A percentile compares a stretch with the other conserved stretches of the same genome.
These are phyloP conservation scores for Xylariaceae sp. DNA, from an alignment of 2,329 filamentous ascomycete genomes.

Conservation along the genomic window DNA sequence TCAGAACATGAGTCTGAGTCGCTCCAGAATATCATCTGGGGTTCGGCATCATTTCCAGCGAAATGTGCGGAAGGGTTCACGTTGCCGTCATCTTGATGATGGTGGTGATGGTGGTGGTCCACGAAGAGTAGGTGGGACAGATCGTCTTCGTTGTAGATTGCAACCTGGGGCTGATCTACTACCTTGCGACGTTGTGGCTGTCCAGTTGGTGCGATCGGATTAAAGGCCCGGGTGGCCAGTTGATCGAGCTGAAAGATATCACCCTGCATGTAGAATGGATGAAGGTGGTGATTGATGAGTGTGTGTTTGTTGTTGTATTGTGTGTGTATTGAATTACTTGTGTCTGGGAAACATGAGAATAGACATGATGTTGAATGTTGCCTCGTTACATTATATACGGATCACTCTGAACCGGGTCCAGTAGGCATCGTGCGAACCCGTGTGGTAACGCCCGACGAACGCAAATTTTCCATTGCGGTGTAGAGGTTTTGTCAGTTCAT, in stretches of 20 bases:
- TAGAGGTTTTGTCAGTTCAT: too few species aligned
- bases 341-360: too few species aligned
- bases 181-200: neutral
- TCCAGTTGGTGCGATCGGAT: slow-evolving; percentile 7
- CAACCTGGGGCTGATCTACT: slow-evolving; percentile 11
- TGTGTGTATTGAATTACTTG: too few species aligned
- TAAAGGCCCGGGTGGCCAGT: slow-evolving; percentile 13
- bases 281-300: too few species aligned
- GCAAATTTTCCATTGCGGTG: too few species aligned
- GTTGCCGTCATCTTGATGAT: slow-evolving; percentile 13
- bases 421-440: too few species aligned
- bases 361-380: too few species aligned
- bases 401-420: too few species aligned
- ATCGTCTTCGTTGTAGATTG: slow-evolving; percentile 32
- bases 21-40: slow-evolving; percentile 23
- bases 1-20: slow-evolving; percentile 24
- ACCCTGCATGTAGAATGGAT: slow-evolving; percentile 22
- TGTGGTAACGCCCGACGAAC: too few species aligned
- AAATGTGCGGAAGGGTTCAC: slow-evolving; percentile 7
- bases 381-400: too few species aligned
- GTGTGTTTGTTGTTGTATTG: too few species aligned
- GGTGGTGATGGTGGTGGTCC: slow-evolving; percentile 17
- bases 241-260: slow-evolving; percentile 28
- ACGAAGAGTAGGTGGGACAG: slow-evolving; percentile 28
- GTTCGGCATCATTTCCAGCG: slow-evolving; percentile 11